Conservation (phyloP, 2,329 filamentous ascomycete species). For the Penicillium sp. region DNA sequence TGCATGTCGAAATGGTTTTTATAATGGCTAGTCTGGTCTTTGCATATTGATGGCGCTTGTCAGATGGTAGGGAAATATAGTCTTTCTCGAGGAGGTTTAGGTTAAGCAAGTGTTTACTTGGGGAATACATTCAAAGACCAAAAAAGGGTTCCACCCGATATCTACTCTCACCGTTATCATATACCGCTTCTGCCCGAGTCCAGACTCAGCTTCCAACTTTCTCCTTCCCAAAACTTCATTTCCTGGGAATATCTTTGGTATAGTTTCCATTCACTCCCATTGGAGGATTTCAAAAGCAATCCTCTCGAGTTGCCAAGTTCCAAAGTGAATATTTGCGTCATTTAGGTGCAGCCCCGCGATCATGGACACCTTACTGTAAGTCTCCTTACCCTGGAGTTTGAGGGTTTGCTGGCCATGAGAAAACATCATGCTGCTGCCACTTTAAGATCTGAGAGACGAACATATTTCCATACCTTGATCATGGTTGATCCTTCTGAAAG, state of each 20-base stretch:
- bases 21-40: neutral
- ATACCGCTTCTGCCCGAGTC: conserved; percentile 1
- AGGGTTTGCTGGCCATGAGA: neutral
- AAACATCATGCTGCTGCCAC: neutral
- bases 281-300: neutral
- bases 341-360: conserved; percentile 12
- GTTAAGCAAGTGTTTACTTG: neutral
- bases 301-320: neutral
- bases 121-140: neutral
- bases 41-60: too few relatives aligned
- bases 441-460: neutral
- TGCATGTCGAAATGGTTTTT: neutral
- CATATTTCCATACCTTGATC: neutral
- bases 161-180: conserved; percentile 1
- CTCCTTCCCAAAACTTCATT: neutral
- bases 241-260: neutral
- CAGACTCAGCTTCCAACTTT: neutral
- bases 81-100: neutral
- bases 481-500: neutral
- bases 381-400: neutral
- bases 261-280: neutral
- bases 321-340: conserved; percentile 2
- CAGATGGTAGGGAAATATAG: neutral
- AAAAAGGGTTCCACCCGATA: conserved; percentile 4
- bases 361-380: conserved; percentile 55